phyloP scores from a whole-genome alignment of 352 stramenopile genomes.

The Phytophthora sansomeana region DNA sequence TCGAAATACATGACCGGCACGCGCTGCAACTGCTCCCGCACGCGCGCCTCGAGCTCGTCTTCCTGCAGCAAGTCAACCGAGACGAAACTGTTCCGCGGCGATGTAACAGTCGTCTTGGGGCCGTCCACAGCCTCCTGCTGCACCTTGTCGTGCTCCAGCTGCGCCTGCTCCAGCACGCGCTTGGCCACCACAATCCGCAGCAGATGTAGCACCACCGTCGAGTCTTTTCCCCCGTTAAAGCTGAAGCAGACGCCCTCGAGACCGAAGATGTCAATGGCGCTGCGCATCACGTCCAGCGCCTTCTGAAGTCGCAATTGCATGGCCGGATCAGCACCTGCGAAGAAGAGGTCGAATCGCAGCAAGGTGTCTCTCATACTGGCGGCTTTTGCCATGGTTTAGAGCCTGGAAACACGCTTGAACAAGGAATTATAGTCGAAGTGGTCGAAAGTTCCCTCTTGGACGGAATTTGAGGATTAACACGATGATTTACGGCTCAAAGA shows the following conservation, averaged over 20 bases:
- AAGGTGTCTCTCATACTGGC: constrained; percentile 38
- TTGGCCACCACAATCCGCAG: constrained; percentile 87
- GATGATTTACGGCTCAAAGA: constrained; percentile 1
- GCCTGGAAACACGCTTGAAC: background rate
- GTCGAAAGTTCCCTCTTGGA: background rate
- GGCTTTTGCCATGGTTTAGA: constrained; percentile 28
- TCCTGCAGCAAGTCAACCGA: constrained; percentile 55
- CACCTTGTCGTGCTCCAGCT: constrained; percentile 24
- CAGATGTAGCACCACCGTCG: constrained; percentile 92
- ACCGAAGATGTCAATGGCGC: constrained; percentile 83
- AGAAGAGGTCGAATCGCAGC: constrained; percentile 74
- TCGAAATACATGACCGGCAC: constrained; percentile 97
- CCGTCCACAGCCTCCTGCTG: constrained; percentile 24
- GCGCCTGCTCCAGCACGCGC: constrained; percentile 58
- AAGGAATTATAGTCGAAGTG: background rate
- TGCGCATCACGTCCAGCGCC: constrained; percentile 77
- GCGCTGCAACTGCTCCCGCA: constrained; percentile 51
- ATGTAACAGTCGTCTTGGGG: constrained; percentile 58
- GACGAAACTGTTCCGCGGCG: constrained; percentile 65
- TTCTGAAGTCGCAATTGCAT: constrained; percentile 67
- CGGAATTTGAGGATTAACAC: background rate
- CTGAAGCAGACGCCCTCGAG: constrained; percentile 85
- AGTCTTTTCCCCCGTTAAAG: constrained; percentile 95
- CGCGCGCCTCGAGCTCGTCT: constrained; percentile 59
- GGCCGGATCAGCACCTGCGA: constrained; percentile 45